These are phyloP conservation scores for Hamamelis virginiana DNA, from an alignment of 164 flowering plant species.

Conservation along the genomic window DNA sequence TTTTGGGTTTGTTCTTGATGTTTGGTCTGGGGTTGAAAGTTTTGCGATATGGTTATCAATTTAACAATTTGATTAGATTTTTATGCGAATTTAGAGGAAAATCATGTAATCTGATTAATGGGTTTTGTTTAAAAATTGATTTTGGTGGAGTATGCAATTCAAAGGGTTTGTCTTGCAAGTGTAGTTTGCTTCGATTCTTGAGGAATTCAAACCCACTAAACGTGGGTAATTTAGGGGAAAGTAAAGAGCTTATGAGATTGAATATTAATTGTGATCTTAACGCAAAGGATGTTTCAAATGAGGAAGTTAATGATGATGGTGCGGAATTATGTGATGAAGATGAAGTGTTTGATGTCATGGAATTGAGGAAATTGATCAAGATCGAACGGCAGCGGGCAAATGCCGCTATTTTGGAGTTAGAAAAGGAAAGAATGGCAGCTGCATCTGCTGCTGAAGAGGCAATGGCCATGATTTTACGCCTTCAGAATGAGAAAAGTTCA, in stretches of 20 bases:
- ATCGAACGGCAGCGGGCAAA: slow-evolving; percentile 39
- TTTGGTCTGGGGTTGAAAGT: slow-evolving; percentile 36
- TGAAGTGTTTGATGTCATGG: slow-evolving; percentile 32
- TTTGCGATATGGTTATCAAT: slow-evolving; percentile 25
- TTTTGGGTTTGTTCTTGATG: slow-evolving; percentile 37
- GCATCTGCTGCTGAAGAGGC: slow-evolving; percentile 73
- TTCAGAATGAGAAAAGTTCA: slow-evolving; percentile 64
- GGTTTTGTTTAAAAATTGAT: slow-evolving; percentile 28
- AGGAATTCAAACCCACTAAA: neutral
- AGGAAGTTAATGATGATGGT: slow-evolving; percentile 13
- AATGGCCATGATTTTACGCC: slow-evolving; percentile 66
- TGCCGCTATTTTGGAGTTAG: slow-evolving; percentile 53
- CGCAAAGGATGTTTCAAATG: neutral
- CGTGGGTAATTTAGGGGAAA: neutral
- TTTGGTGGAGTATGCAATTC: slow-evolving; percentile 16
- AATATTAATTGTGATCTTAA: neutral
- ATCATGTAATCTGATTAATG: slow-evolving; percentile 17
- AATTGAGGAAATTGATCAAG: slow-evolving; percentile 46
- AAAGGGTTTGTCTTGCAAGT: slow-evolving; percentile 18
- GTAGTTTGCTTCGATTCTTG: slow-evolving; percentile 5
- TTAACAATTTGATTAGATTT: slow-evolving; percentile 25
- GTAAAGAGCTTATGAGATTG: neutral
- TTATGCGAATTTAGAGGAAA: slow-evolving; percentile 25
- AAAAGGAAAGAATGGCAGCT: slow-evolving; percentile 71
- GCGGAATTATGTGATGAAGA: slow-evolving; percentile 29